A percentile compares a stretch with the other conserved stretches of the same genome.
These are phyloP conservation scores for Trichophaea hybrida DNA, from an alignment of 2,329 filamentous ascomycete species.

Conservation along the genomic window DNA sequence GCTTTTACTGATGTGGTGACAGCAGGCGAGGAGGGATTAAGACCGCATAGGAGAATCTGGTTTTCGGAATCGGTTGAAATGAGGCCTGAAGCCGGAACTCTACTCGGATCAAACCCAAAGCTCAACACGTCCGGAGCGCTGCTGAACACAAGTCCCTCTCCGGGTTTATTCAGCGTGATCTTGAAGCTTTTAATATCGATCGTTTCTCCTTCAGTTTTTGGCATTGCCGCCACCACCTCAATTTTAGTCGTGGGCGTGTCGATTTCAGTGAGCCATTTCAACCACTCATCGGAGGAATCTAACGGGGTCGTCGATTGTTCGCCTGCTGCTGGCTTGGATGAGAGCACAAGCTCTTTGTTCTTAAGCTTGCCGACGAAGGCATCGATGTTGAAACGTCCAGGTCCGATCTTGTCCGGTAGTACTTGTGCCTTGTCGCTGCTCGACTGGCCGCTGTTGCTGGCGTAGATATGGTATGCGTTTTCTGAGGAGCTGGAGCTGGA, in stretches of 20 bases:
- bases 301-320: neutral
- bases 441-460: no score
- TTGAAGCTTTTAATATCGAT: conserved; percentile 8
- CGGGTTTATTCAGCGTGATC: conserved; percentile 1
- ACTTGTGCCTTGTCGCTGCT: no score
- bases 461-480: no score
- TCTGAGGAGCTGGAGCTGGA: no score
- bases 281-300: neutral
- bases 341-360: conserved; percentile 1
- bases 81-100: neutral
- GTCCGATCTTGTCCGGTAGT: no score
- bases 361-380: conserved; percentile 1
- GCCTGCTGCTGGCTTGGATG: neutral
- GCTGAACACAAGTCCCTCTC: conserved; percentile 1
- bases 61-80: neutral
- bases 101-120: neutral
- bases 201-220: conserved; percentile 5
- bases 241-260: neutral
- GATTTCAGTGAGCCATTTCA: neutral
- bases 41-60: conserved; percentile 1
- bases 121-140: conserved; percentile 1
- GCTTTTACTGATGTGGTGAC: neutral
- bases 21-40: neutral
- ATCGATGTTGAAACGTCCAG: no score
- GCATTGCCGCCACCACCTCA: neutral